Evolutionary conservation across 257 asterid genomes (phyloP).

Genomic region (Nicotiana sylvestris): DNA sequence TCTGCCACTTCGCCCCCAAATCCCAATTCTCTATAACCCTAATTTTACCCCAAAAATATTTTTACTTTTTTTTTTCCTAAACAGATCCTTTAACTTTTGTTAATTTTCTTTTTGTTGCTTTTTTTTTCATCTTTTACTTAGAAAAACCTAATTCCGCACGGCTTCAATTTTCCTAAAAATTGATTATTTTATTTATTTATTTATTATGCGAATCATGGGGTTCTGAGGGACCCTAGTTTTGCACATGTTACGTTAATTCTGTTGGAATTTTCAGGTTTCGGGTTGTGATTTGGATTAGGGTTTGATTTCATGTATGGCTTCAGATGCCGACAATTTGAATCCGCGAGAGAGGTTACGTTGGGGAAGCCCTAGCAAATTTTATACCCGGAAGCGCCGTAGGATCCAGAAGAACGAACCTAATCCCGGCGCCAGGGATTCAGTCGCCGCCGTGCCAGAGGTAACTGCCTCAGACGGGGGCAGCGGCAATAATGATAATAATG

Average conservation of each 20-base stretch:
- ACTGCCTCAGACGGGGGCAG: not conserved
- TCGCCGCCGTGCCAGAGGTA: not conserved
- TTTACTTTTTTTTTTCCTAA: not conserved
- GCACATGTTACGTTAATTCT: slow-evolving; percentile 13
- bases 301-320: slow-evolving; percentile 47
- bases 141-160: slow-evolving; percentile 40
- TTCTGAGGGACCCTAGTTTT: slow-evolving; percentile 40
- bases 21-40: slow-evolving; percentile 12
- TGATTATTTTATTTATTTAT: not conserved
- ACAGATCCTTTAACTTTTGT: not conserved
- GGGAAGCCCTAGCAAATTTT: slow-evolving; percentile 40
- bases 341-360: slow-evolving; percentile 31
- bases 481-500: not conserved
- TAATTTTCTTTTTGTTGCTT: not conserved
- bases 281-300: not conserved
- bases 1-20: slow-evolving; percentile 7
- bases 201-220: slow-evolving; percentile 26
- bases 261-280: slow-evolving; percentile 10
- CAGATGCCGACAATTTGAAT: slow-evolving; percentile 36
- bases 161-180: not conserved
- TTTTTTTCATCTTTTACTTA: not conserved
- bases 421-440: too few relatives aligned
- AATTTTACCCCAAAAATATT: not conserved
- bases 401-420: slow-evolving; percentile 19
- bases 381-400: slow-evolving; percentile 29